Evolutionary conservation across 305 asterid species (phyloP).

Genomic region (Striga hermonthica): DNA sequence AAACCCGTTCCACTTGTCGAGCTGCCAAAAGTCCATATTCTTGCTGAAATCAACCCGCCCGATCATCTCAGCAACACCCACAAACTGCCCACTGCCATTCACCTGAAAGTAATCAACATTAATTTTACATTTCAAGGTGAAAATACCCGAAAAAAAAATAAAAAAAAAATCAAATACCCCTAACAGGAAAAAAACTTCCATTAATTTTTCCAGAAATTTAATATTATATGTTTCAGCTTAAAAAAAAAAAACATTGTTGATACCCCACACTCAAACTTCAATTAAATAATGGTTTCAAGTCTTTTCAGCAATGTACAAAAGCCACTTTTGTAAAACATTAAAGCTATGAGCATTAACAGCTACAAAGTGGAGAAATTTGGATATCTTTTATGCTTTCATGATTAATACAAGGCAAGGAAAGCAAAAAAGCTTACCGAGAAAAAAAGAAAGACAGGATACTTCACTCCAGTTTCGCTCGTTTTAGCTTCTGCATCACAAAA

Average conservation of each 20-base stretch:
- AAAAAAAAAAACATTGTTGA: neutral
- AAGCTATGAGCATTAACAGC: no score
- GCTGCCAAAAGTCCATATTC: constrained; percentile 77
- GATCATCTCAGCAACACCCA: constrained; percentile 75
- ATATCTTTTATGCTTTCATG: no score
- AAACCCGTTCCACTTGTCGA: constrained; percentile 74
- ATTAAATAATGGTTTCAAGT: no score
- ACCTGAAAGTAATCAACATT: constrained; percentile 50
- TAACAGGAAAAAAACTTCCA: neutral
- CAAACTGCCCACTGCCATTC: constrained; percentile 71
- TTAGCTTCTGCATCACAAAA: constrained; percentile 41
- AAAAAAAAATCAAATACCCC: neutral
- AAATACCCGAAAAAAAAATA: no score
- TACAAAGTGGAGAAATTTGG: no score
- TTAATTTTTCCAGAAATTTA: neutral
- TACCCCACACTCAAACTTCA: no score
- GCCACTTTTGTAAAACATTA: no score
- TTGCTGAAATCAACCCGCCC: constrained; percentile 68
- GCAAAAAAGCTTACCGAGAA: constrained; percentile 46
- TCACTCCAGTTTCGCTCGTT: constrained; percentile 37
- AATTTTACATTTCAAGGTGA: no score
- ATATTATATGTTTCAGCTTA: neutral
- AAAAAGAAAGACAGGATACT: constrained; percentile 51
- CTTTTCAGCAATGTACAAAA: no score
- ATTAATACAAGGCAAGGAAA: no score